Conservation (phyloP, 2,329 filamentous ascomycete species). For the Diaporthe sp. region DNA sequence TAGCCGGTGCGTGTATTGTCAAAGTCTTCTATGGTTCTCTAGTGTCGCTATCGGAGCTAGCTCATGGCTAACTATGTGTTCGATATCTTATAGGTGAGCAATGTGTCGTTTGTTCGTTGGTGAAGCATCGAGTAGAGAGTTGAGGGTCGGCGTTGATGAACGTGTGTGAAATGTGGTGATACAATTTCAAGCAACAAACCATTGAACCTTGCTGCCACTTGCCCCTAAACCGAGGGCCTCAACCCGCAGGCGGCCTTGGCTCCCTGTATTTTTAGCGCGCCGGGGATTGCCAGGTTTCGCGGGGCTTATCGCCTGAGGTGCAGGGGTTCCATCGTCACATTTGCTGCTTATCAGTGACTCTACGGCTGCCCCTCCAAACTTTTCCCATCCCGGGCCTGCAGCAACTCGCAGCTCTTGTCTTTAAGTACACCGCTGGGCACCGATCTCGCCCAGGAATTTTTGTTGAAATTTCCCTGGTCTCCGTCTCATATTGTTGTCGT, state of each 20-base stretch:
- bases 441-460: slow-evolving; percentile 40
- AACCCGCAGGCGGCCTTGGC: slow-evolving; percentile 1
- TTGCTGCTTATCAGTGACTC: slow-evolving; percentile 34
- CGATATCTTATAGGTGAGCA: slow-evolving; percentile 7
- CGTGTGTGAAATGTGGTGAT: neutral
- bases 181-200: slow-evolving; percentile 12
- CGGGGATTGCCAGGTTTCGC: slow-evolving; percentile 24
- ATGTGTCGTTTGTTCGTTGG: neutral
- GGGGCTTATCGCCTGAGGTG: slow-evolving; percentile 36
- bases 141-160: neutral
- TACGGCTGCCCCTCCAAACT: slow-evolving; percentile 34
- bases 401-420: slow-evolving; percentile 21
- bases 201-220: neutral
- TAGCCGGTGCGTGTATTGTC: neutral
- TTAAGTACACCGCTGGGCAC: slow-evolving; percentile 34
- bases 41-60: neutral
- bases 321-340: neutral
- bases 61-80: slow-evolving; percentile 14
- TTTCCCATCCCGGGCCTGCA: slow-evolving; percentile 31
- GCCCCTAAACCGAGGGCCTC: slow-evolving; percentile 1
- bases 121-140: neutral
- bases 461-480: slow-evolving; percentile 37
- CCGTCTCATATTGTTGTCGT: slow-evolving; percentile 30
- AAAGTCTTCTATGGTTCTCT: neutral
- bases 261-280: neutral